Evolutionary conservation across 78 protist species (phyloP).

Genomic region (Creolimax fragrantissima): DNA sequence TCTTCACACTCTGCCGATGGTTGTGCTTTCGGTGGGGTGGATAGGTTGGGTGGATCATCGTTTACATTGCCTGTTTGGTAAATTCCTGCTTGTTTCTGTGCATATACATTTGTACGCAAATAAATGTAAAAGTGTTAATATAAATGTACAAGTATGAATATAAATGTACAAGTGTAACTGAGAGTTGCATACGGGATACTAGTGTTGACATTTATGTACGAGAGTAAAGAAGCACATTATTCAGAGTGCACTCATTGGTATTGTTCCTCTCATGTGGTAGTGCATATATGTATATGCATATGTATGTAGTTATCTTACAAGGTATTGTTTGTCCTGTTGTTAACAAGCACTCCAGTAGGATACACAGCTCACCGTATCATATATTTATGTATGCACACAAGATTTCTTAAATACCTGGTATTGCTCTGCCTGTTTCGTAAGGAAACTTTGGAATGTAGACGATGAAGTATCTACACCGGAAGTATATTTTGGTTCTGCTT

Average conservation of each 20-base stretch:
- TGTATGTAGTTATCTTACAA: neutral
- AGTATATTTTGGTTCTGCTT: neutral
- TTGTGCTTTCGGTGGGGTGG: neutral
- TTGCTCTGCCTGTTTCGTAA: too few relatives aligned
- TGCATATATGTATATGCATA: neutral
- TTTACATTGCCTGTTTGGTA: neutral
- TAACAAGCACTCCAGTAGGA: neutral
- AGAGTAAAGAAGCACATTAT: neutral
- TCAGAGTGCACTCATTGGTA: too few relatives aligned
- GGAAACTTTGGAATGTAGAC: too few relatives aligned
- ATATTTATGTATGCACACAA: neutral
- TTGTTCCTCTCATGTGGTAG: neutral
- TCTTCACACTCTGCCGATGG: neutral
- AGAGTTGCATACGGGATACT: too few relatives aligned
- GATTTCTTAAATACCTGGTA: too few relatives aligned
- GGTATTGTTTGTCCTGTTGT: neutral
- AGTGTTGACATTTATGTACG: neutral
- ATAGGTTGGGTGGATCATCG: neutral
- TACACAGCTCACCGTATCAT: neutral
- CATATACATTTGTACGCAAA: neutral
- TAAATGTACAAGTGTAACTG: neutral
- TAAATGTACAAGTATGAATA: neutral
- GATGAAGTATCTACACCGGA: neutral
- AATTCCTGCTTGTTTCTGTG: neutral
- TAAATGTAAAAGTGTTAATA: neutral